Evolutionary conservation across 805 yeast genomes (phyloP).

Genomic region (Starmerella gropengiesseri): DNA sequence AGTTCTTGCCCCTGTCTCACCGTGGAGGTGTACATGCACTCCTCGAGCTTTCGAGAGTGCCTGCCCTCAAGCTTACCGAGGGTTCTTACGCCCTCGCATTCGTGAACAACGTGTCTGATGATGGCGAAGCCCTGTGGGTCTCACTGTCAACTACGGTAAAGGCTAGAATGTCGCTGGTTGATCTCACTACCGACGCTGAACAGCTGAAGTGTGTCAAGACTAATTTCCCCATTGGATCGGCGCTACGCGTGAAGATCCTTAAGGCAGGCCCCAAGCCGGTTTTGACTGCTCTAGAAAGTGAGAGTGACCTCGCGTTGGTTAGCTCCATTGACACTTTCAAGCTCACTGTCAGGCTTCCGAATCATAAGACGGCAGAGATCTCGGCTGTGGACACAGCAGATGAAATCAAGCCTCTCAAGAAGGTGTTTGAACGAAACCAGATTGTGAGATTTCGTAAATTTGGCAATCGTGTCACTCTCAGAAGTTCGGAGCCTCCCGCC

Average conservation of each 20-base stretch:
- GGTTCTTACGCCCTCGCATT: conserved; percentile 49
- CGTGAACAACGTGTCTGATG: conserved; percentile 53
- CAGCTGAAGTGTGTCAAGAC: conserved; percentile 40
- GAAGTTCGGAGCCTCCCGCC: conserved; percentile 31
- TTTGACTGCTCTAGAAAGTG: conserved; percentile 35
- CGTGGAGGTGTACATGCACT: conserved; percentile 44
- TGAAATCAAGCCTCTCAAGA: conserved; percentile 40
- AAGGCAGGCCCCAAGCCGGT: conserved; percentile 35
- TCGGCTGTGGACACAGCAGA: conserved; percentile 68
- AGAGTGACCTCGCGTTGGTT: conserved; percentile 50
- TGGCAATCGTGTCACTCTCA: conserved; percentile 40
- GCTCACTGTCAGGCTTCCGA: conserved; percentile 61
- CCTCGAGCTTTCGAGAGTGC: conserved; percentile 52
- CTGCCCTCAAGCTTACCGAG: conserved; percentile 35
- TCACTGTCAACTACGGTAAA: conserved; percentile 56
- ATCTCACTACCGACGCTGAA: conserved; percentile 45
- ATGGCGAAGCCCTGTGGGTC: conserved; percentile 45
- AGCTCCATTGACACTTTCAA: conserved; percentile 46
- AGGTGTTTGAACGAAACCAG: conserved; percentile 35
- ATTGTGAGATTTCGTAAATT: conserved; percentile 27
- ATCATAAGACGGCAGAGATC: conserved; percentile 49
- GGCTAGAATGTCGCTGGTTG: conserved; percentile 57
- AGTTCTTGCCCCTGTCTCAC: conserved; percentile 55
- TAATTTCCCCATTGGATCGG: conserved; percentile 63
- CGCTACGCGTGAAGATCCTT: conserved; percentile 47